Base-by-base conservation (phyloP, 202 grass and related monocot genomes). In the Brachypodium distachyon region DNA sequence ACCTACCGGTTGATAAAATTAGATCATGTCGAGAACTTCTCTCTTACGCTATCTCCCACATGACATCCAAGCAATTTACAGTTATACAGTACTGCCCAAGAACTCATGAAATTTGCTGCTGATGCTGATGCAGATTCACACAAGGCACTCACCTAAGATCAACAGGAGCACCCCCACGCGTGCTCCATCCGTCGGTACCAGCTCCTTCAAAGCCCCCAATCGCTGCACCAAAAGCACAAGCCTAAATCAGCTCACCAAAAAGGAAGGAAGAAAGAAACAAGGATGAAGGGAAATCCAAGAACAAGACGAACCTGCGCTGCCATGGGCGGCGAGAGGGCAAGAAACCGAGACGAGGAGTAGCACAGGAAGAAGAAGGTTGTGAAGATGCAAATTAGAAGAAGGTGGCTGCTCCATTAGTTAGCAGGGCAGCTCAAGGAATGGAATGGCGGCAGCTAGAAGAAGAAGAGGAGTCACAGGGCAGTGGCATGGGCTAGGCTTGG, bases 401-500 rank as follows among this genome's bases (percentile, higher is more conserved):
- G 72, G 41, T 21, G 23, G 64, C 33, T 23, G 34, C 37, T 55
- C 66, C 82, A 72, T 78, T 9, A 22, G 53, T 33, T 3, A 13
- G 32, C 1, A 0, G 13, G 11, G 11, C 31, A 6, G 70, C 9
- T 47, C 29, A 49, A 32, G 39, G 17, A 60, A 3, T 4, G 37
- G 12, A 66, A 66, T 43, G 62, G 38, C 49, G 38, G 65, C 65
- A 27, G 46, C 52, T 12, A 3, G 60, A 28, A 26, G 47, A 27
- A 6, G n/a, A n/a, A n/a, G n/a, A n/a, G n/a, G n/a, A n/a, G n/a
- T n/a, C n/a, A 28, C 27, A 32, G 51, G 51, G 7, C 62, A 52
- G 41, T 61, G 62, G 80, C 81, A 68, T 58, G 71, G 16, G 36
- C n/a, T n/a, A n/a, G n/a, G n/a, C n/a, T n/a, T n/a, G n/a, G n/a